Evolutionary conservation across 805 yeast genomes (phyloP).

Genomic region (Candida michaelii): DNA sequence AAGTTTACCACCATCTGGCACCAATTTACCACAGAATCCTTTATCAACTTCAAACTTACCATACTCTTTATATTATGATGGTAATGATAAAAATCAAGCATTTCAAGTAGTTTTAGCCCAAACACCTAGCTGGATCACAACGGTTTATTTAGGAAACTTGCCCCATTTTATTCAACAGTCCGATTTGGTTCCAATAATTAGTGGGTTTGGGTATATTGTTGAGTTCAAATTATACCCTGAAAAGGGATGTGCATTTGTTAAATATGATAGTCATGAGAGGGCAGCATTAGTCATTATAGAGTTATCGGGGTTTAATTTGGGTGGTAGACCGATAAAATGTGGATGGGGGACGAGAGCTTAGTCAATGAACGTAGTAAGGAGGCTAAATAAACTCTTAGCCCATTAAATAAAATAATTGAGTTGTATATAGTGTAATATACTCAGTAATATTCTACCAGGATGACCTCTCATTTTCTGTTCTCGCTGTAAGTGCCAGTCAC

Average conservation of each 20-base stretch:
- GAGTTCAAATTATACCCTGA: constrained; percentile 81
- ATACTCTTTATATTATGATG: background rate
- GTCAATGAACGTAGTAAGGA: constrained; percentile 6
- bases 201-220: constrained; percentile 78
- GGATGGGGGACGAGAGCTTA: constrained; percentile 73
- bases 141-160: constrained; percentile 84
- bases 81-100: background rate
- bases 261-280: constrained; percentile 81
- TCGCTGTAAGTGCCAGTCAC: no score
- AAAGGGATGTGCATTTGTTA: constrained; percentile 84
- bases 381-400: no score
- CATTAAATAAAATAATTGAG: no score
- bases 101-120: constrained; percentile 70
- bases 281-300: constrained; percentile 88
- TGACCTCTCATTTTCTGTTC: no score
- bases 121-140: constrained; percentile 80
- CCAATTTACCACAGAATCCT: no score
- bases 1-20: background rate
- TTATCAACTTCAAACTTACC: no score
- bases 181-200: constrained; percentile 71
- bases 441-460: no score
- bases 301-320: constrained; percentile 64
- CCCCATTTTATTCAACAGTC: constrained; percentile 73
- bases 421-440: no score
- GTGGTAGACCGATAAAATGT: constrained; percentile 76